phyloP scores from a whole-genome alignment of 202 grass and related monocot species.

The Zoysia matrella region DNA sequence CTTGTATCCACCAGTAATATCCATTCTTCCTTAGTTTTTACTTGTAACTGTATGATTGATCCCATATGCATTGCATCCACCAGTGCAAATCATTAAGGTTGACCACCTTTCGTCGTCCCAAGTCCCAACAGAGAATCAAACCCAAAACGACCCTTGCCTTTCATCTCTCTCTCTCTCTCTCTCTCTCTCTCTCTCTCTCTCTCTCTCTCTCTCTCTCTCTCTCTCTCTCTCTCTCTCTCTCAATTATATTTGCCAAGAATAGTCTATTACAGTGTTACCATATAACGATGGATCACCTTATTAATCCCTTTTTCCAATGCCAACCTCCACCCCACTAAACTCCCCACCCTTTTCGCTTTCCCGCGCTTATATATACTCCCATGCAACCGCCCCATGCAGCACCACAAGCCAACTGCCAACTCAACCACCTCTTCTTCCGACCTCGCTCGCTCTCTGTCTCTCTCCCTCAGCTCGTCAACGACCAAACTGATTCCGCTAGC shows the following conservation, averaged over 20 bases:
- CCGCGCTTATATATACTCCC: slow-evolving; percentile 63
- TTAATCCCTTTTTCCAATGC: slow-evolving; percentile 2
- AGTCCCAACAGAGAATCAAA: slow-evolving; percentile 46
- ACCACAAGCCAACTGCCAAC: slow-evolving; percentile 39
- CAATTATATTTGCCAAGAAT: slow-evolving; percentile 29
- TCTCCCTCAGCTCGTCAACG: slow-evolving; percentile 46
- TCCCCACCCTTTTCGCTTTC: slow-evolving; percentile 38
- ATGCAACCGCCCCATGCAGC: slow-evolving; percentile 69
- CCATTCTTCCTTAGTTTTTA: background rate
- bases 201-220: background rate
- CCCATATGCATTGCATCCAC: slow-evolving; percentile 46
- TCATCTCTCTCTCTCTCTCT: background rate
- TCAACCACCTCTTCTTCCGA: slow-evolving; percentile 35
- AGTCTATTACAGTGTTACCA: background rate
- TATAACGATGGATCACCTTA: no score
- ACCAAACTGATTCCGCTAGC: background rate
- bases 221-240: background rate
- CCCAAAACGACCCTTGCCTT: background rate
- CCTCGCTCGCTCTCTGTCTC: slow-evolving; percentile 23
- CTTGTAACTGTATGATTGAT: slow-evolving; percentile 19
- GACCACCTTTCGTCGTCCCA: slow-evolving; percentile 55
- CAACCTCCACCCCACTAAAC: slow-evolving; percentile 56
- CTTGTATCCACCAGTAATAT: no score
- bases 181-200: background rate
- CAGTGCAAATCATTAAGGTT: slow-evolving; percentile 80